Base-by-base conservation (phyloP, 345 rosid genomes). In the Leavenworthia alabamica region DNA sequence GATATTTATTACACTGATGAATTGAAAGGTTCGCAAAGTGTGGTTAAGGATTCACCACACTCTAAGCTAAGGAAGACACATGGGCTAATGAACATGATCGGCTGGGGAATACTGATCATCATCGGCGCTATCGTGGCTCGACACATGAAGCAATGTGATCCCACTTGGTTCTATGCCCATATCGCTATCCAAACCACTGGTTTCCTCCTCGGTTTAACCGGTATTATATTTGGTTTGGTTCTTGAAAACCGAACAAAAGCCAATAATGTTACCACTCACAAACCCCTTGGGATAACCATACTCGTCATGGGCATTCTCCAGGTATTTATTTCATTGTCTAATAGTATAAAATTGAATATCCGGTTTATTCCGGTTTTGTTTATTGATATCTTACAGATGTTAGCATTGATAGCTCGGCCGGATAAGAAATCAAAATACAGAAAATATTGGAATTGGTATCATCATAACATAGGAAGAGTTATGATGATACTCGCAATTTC, bases 381-480 rank as follows among this genome's bases (percentile, higher is more conserved):
- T 56, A n/a, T 28, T 12, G 28, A 16, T 35, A 10, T 4, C 15
- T 8, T n/a, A n/a, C 35, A 90, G 96, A 79, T 76, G 7, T 41
- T 74, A 79, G 88, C 96, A 16, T 10, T 86, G 46, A 71, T 92
- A 75, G 88, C 83, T 22, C 59, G 96, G 17, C 91, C 96, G 0
- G 74, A 52, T 12, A 80, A 74, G 69, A 40, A 70, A 43, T 79
- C 88, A 0, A 92, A 89, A 37, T 29, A 75, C 59, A 64, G 95
- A 28, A 80, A 65, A 31, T 89, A 78, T 37, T 89, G 96, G 96
- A 86, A 92, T 14, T 89, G 82, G 93, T 89, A 86, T 68, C 98
- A 89, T 32, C 71, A 84, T 19, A 73, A 48, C 6, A 67, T 75
- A 19, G 98, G 98, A 17, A 82, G 93, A 57, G 23, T 75, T 32